Base-by-base conservation (phyloP, 2,329 filamentous ascomycete genomes). In the Xylaria sp. region DNA sequence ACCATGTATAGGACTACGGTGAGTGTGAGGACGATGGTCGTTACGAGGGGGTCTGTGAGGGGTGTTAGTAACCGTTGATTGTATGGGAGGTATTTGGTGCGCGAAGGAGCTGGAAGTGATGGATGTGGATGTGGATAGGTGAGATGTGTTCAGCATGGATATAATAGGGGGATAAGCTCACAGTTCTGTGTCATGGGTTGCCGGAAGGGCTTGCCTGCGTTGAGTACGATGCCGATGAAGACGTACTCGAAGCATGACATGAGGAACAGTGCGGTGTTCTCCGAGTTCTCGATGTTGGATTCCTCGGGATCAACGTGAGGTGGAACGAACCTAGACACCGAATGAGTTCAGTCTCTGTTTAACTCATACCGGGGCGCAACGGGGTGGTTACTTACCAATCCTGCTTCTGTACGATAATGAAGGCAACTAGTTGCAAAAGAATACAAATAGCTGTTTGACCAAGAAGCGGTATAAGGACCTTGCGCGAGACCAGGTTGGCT, bases 231-330 rank as follows among this genome's bases (percentile, higher is more conserved):
- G 3, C 91, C 94, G 0, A 91, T 90, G 19, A 97, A 80, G 44
- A 96, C 95, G 73, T 99, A 99, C 72, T 97, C 92, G 70, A 92
- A 97, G 73, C 92, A 97, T 1, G 90, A 95, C 4, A 92, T 80
- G 35, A 97, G 76, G 77, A 99, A 99, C 1, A 99, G 78, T 0
- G 89, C 86, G 0, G 93, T 96, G 69, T 99, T 97, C 69, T 97
- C 90, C 8, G 91, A 96, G 74, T 97, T 97, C 68, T 88, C 82
- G 56, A 92, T 88, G 71, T 94, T 96, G 23, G 89, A 88, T 70
- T 94, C 88, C 35, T 96, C 83, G 30, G 83, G 84, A 69, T 92
- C 83, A 30, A 96, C 72, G 58, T 86, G 80, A 0, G 94, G 94
- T 13, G 92, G 91, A 55, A 88, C 85, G 71, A 91, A 96, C 84